Evolutionary conservation across 1,284 basidiomycete genomes (phyloP), one percentile per base, ranked within the genome.

Genomic region (Rhodotorula sp.): DNA sequence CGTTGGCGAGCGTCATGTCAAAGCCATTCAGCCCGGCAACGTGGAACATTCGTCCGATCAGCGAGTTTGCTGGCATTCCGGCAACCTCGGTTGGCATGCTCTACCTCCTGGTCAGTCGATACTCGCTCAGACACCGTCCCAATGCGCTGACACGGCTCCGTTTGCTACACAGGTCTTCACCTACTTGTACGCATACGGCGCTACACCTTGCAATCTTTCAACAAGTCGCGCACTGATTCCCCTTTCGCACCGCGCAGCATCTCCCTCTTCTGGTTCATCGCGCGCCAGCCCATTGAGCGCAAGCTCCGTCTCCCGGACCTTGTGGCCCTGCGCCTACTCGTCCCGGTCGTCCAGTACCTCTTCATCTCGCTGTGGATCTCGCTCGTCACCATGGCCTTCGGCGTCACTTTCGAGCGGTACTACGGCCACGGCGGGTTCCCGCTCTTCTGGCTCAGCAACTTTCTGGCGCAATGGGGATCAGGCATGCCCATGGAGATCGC

Each of bases 291-390:
- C 1, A 64, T 79, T 48, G 75, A 78, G 42, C 77, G 76, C 74
- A 80, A 79, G 55, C 72, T 78, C 3, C 58, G 71, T 4, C 78
- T 80, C 56, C 19, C 74, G 77, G 56, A 66, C 64, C 62, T 81
- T 75, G 14, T 70, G 55, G 13, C 42, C 45, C 54, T 73, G 4
- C 61, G 71, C 4, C 23, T 73, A 12, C 21, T 63, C 70, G 70
- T 58, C 58, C 79, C 59, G 55, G 76, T 68, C 75, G 64, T 64
- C 74, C 79, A 49, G 64, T 78, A 67, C 57, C 84, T 93, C 61
- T 94, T 93, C 80, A 92, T 96, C 66, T 77, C 69, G 81, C 87
- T 91, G 23, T 96, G 93, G 92, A 92, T 91, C 72, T 90, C 91
- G n/a, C 89, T 91, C 46, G 85, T 96, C 58, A 90, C 91, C 19